These are phyloP conservation scores for Rutstroemia sp. DNA, from an alignment of 2,329 filamentous ascomycete species.

Conservation along the genomic window DNA sequence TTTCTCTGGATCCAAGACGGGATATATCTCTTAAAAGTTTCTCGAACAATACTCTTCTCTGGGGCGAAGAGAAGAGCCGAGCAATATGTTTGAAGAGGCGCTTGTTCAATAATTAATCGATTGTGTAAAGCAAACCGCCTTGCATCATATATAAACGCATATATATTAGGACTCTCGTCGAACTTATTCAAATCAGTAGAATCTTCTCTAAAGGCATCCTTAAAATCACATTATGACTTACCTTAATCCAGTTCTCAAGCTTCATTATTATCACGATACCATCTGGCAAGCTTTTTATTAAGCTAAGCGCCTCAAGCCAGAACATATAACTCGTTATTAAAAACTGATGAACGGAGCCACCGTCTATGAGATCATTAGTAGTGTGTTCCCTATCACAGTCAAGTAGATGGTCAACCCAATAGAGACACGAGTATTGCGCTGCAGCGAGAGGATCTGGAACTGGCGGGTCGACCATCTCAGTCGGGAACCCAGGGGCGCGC, in stretches of 20 bases:
- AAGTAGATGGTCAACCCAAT: no score
- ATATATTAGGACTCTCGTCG: no score
- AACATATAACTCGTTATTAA: background rate
- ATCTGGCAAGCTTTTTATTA: background rate
- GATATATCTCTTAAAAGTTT: no score
- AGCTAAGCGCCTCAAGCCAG: background rate
- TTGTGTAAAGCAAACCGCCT: no score
- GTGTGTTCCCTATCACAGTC: background rate
- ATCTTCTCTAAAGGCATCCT: background rate
- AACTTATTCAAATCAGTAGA: background rate
- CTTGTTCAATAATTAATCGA: no score
- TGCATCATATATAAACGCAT: no score
- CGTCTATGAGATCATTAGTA: background rate
- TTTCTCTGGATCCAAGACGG: no score
- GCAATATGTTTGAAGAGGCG: no score
- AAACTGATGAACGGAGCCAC: background rate
- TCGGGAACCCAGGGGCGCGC: background rate
- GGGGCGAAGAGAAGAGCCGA: no score
- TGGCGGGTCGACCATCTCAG: background rate
- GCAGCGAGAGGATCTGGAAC: no score
- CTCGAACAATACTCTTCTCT: no score
- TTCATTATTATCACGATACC: slow-evolving; percentile 1
- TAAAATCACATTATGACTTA: background rate
- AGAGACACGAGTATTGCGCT: no score
- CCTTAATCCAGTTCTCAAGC: background rate